Evolutionary conservation across 441 rosid species (phyloP), one percentile per base, ranked within the genome.

Genomic region (Omphalea diandra): DNA sequence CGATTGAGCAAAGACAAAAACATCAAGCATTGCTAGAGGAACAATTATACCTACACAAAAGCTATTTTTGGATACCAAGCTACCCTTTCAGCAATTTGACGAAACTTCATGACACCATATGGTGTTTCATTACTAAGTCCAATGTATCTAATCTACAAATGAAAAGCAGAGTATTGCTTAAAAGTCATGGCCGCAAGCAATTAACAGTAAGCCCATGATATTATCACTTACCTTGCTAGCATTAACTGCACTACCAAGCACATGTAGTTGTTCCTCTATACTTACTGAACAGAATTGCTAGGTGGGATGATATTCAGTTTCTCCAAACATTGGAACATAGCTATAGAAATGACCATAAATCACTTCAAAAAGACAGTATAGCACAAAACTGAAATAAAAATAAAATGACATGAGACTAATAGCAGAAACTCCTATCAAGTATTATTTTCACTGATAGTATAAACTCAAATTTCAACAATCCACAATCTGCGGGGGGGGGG

Each of bases 291-390:
- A 65, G 63, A 77, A 81, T 55, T 82, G 89, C 32, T 69, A 75
- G 58, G 67, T 73, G 18, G 86, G 85, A 73, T 88, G 77, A 63
- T 85, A 85, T 61, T 82, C 89, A 12, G 73, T 73, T 76, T 83
- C 88, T 67, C 93, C 93, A 78, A 88, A 88, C 89, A 86, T 84
- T 4, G 86, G 89, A 75, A 86, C 88, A 75, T 83, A 86, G 52
- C 90, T 85, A 55, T 60, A 73, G 55, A 69, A 71, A 66, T 55
- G 55, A 6, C 65, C 63, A 71, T 35, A 24, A 44, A 65, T 57
- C 41, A 61, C 33, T 61, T 70, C 35, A 56, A 66, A 65, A 55
- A 18, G 18, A 38, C 36, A 33, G 15, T 1, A 71, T 40, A 32
- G 33, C 18, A n/a, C n/a, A n/a, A n/a, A n/a, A n/a, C n/a, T n/a